These are phyloP conservation scores for Sphagnurus paluster DNA, from an alignment of 1,284 basidiomycete species.

Conservation along the genomic window DNA sequence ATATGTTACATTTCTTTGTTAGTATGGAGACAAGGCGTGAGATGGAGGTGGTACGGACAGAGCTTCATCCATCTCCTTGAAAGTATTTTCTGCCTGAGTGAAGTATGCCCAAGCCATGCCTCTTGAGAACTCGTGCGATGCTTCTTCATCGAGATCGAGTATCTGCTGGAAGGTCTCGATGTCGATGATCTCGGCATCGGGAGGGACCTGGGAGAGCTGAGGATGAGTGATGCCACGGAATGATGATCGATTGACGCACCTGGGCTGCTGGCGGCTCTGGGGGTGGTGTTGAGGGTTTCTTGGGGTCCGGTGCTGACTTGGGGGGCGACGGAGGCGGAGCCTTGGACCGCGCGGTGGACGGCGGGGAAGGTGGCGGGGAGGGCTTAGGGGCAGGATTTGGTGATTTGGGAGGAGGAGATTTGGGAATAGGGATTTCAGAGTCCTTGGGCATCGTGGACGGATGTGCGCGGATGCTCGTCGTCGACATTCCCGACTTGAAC, in stretches of 20 bases:
- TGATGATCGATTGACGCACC: slow-evolving; percentile 8
- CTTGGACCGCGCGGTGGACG: background rate
- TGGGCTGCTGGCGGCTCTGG: background rate
- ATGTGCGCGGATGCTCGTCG: slow-evolving; percentile 1
- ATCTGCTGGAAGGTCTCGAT: slow-evolving; percentile 84
- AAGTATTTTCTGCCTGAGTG: slow-evolving; percentile 73
- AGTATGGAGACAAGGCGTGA: slow-evolving; percentile 10
- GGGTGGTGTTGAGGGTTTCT: too few relatives aligned
- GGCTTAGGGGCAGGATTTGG: background rate
- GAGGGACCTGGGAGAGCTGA: background rate
- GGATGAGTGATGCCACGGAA: background rate
- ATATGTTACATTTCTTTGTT: background rate
- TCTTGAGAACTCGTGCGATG: slow-evolving; percentile 73
- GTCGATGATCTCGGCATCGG: slow-evolving; percentile 46
- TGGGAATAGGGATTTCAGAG: background rate
- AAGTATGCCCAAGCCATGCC: slow-evolving; percentile 84
- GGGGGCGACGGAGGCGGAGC: slow-evolving; percentile 1
- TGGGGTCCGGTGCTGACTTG: slow-evolving; percentile 1
- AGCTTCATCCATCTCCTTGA: slow-evolving; percentile 75
- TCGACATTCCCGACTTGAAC: background rate
- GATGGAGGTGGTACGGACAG: slow-evolving; percentile 57
- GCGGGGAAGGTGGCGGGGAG: background rate
- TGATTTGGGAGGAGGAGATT: background rate
- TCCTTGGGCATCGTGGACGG: slow-evolving; percentile 5
- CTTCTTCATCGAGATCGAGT: slow-evolving; percentile 85